Percentiles rank a stretch among this genome's conserved stretches.
phyloP scores from a whole-genome alignment of 345 rosid species.

The Salix brachista region DNA sequence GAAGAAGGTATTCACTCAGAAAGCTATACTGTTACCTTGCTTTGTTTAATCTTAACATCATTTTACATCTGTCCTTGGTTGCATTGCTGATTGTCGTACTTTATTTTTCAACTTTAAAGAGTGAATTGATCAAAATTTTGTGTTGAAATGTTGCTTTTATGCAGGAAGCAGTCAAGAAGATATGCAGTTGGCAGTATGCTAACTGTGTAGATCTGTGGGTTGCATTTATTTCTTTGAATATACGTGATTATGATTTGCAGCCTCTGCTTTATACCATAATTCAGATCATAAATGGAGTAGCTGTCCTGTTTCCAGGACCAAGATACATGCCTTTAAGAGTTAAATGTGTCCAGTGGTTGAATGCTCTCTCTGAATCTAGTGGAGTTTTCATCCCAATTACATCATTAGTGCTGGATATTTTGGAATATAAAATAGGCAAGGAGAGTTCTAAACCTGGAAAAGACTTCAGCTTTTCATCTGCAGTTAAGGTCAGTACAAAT shows the following conservation, averaged over 20 bases:
- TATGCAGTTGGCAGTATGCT: constrained; percentile 74
- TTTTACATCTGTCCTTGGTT: neutral
- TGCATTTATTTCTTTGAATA: constrained; percentile 49
- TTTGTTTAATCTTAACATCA: constrained; percentile 3
- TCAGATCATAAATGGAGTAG: constrained; percentile 85
- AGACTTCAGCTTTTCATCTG: constrained; percentile 50
- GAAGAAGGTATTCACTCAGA: constrained; percentile 45
- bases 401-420: constrained; percentile 59
- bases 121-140: constrained; percentile 12
- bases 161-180: constrained; percentile 79
- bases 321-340: constrained; percentile 78
- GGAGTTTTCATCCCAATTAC: constrained; percentile 73
- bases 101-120: neutral
- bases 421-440: constrained; percentile 74
- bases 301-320: constrained; percentile 74
- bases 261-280: constrained; percentile 49
- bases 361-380: constrained; percentile 62
- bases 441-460: constrained; percentile 50
- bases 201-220: constrained; percentile 92
- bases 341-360: constrained; percentile 83
- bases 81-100: neutral
- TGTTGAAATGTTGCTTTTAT: constrained; percentile 23
- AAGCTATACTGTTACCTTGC: constrained; percentile 3
- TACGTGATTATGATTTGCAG: constrained; percentile 62
- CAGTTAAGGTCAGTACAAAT: constrained; percentile 53